Evolutionary conservation across 805 yeast genomes (phyloP).

Genomic region (Ogataea pilisensis): DNA sequence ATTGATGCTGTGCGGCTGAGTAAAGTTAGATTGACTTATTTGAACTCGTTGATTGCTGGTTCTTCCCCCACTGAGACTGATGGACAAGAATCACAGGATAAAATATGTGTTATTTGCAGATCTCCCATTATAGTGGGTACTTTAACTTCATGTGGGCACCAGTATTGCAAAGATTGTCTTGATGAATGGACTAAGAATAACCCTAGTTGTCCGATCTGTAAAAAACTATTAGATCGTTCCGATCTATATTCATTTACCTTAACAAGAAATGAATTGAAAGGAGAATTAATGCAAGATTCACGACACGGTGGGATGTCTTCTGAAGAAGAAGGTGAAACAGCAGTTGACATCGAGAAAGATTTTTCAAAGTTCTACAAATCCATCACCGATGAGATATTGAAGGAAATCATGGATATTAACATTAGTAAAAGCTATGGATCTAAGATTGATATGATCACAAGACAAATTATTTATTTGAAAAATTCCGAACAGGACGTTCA

Average conservation of each 20-base stretch:
- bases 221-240: constrained; percentile 40
- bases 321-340: constrained; percentile 8
- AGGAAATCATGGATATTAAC: constrained; percentile 41
- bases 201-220: constrained; percentile 78
- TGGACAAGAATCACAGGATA: constrained; percentile 29
- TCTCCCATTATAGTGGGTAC: constrained; percentile 69
- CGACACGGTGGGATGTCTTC: constrained; percentile 7
- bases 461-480: constrained; percentile 64
- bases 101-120: constrained; percentile 76
- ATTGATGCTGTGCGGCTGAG: constrained; percentile 24
- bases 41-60: constrained; percentile 35
- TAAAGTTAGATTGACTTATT: constrained; percentile 44
- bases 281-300: constrained; percentile 37
- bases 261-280: constrained; percentile 48
- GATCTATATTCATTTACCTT: constrained; percentile 71
- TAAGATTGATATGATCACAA: constrained; percentile 78
- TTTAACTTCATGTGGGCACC: constrained; percentile 87
- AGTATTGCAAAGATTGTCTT: constrained; percentile 80
- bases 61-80: constrained; percentile 2
- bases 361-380: constrained; percentile 43
- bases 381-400: constrained; percentile 37
- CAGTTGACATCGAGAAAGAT: constrained; percentile 30
- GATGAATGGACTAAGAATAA: constrained; percentile 59
- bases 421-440: constrained; percentile 65
- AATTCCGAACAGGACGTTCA: constrained; percentile 60